phyloP scores from a whole-genome alignment of 371 early-diverging fungal genomes.

The Catenaria anguillulae region DNA sequence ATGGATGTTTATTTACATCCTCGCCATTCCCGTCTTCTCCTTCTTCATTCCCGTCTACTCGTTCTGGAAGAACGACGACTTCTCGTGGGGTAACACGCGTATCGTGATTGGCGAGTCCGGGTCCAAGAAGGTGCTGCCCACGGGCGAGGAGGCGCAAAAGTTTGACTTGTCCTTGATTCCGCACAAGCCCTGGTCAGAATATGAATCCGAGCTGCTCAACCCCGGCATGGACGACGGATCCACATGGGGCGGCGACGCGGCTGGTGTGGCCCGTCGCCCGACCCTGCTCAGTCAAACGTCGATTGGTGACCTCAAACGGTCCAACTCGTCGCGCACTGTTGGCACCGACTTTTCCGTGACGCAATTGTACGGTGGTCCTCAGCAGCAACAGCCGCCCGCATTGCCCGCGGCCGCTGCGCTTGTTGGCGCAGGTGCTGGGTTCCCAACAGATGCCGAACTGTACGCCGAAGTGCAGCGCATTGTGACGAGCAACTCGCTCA shows the following conservation, averaged over 20 bases:
- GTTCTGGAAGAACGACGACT: slow-evolving; percentile 18
- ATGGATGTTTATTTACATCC: slow-evolving; percentile 88
- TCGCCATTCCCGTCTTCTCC: slow-evolving; percentile 70
- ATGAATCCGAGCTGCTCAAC: slow-evolving; percentile 4
- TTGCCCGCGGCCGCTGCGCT: no score
- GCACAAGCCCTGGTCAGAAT: slow-evolving; percentile 6
- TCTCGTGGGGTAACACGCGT: slow-evolving; percentile 96
- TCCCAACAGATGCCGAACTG: slow-evolving; percentile 70
- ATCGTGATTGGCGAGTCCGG: slow-evolving; percentile 61
- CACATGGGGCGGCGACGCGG: no score
- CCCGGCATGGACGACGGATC: no score
- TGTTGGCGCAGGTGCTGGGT: neutral
- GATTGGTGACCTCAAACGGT: neutral
- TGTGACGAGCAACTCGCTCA: slow-evolving; percentile 49
- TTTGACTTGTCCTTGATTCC: slow-evolving; percentile 5
- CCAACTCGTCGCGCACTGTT: neutral
- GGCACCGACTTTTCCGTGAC: neutral
- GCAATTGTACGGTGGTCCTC: slow-evolving; percentile 8
- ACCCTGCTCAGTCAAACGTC: no score
- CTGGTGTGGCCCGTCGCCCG: no score
- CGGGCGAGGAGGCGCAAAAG: slow-evolving; percentile 4
- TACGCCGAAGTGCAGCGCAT: slow-evolving; percentile 62
- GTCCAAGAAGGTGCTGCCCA: slow-evolving; percentile 31
- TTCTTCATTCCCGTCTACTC: slow-evolving; percentile 70
- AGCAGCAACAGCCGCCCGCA: no score